A percentile compares a stretch with the other conserved stretches of the same genome.
Evolutionary conservation across 805 yeast species (phyloP).

Genomic region (Crinitomyces ghanaensis): DNA sequence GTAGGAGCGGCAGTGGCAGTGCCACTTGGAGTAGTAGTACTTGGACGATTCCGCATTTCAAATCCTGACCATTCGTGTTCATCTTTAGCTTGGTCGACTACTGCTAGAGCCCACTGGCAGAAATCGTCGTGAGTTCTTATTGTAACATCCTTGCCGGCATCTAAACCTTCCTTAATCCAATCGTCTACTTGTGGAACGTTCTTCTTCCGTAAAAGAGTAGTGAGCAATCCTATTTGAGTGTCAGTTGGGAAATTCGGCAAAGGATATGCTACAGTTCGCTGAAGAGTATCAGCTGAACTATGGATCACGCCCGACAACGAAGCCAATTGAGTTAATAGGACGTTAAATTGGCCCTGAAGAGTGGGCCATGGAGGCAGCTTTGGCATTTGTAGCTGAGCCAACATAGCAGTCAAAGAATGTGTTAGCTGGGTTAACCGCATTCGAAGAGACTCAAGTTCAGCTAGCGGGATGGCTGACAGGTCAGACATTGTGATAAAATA

Average conservation of each 20-base stretch:
- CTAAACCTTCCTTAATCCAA: constrained; percentile 53
- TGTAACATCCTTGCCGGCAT: constrained; percentile 22
- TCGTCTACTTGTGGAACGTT: constrained; percentile 81
- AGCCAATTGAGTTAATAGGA: constrained; percentile 68
- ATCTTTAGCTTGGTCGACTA: constrained; percentile 41
- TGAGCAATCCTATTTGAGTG: constrained; percentile 69
- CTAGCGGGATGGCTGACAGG: constrained; percentile 42
- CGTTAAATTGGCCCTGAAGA: constrained; percentile 74
- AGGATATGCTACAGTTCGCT: constrained; percentile 70
- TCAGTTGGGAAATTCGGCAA: constrained; percentile 74
- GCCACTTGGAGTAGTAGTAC: constrained; percentile 17
- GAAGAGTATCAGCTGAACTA: constrained; percentile 45
- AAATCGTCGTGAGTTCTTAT: constrained; percentile 44
- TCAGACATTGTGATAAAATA: no score
- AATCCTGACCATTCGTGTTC: constrained; percentile 55
- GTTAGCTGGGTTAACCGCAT: constrained; percentile 51
- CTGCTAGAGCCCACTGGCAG: constrained; percentile 54
- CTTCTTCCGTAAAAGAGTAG: constrained; percentile 79
- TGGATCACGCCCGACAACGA: constrained; percentile 65
- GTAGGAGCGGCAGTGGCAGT: no score
- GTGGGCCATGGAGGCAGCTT: constrained; percentile 47
- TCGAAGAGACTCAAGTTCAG: constrained; percentile 50
- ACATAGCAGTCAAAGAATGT: constrained; percentile 47
- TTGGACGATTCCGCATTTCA: constrained; percentile 39
- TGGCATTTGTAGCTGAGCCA: constrained; percentile 39